Percentiles rank a stretch among this genome's conserved stretches.
Conservation (phyloP, 495 filamentous ascomycete species). For the Cercophora newfieldiana region DNA sequence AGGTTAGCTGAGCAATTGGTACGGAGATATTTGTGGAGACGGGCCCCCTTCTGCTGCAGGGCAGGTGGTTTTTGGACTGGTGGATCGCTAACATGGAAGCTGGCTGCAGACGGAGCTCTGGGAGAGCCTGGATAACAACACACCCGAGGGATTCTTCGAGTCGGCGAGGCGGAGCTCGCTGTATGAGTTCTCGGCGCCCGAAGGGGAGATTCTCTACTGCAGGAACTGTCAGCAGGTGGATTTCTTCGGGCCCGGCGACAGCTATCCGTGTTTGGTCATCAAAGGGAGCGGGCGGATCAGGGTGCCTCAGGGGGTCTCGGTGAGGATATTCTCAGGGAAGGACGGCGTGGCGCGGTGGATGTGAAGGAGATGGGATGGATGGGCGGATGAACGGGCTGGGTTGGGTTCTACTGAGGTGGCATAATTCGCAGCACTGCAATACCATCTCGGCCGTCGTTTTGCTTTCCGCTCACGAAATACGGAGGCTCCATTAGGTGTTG, state of each 20-base stretch:
- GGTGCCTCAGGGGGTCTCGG: not conserved
- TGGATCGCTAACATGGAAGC: no score
- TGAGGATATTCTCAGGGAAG: constrained; percentile 7
- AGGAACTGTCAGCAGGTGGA: not conserved
- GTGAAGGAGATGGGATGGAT: not conserved
- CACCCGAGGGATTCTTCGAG: constrained; percentile 2
- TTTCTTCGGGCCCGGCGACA: constrained; percentile 1
- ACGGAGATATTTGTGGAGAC: not conserved
- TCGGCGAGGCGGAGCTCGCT: not conserved
- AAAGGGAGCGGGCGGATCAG: constrained; percentile 5
- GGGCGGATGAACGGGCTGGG: not conserved
- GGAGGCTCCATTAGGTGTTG: no score
- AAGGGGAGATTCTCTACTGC: constrained; percentile 1
- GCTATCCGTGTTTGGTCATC: not conserved
- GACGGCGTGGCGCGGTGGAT: not conserved
- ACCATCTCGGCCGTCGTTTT: no score
- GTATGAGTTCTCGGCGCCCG: constrained; percentile 1
- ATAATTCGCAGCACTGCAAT: not conserved
- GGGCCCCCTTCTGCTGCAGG: not conserved
- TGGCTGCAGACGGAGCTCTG: not conserved
- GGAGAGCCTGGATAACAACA: not conserved
- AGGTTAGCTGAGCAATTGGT: constrained; percentile 3
- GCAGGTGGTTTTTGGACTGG: not conserved
- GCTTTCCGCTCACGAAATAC: no score
- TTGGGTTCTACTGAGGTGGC: not conserved